Conservation (phyloP, 202 grass and related monocot species). For the Alloteropsis angusta region DNA sequence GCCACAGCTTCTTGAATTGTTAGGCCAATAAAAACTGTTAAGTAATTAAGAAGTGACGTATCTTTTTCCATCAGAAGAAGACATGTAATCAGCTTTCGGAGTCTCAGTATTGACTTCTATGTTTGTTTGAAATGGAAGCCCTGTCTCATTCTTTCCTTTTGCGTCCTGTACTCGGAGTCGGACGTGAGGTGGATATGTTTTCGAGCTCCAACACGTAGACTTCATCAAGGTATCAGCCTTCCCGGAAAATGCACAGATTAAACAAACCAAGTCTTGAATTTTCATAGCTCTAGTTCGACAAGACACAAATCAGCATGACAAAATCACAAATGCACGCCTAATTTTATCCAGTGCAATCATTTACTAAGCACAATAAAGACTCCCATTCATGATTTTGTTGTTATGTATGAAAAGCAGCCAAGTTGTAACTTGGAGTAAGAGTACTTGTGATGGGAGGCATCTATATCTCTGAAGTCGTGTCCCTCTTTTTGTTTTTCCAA, state of each 20-base stretch:
- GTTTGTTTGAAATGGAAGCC: background rate
- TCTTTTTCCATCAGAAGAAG: background rate
- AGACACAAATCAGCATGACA: background rate
- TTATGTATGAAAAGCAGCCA: background rate
- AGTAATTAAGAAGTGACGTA: background rate
- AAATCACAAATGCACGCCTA: background rate
- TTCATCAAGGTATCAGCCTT: background rate
- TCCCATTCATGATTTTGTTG: background rate
- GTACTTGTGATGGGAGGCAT: background rate
- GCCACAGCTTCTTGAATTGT: background rate
- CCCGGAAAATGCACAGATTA: background rate
- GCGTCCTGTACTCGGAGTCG: background rate
- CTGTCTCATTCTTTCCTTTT: background rate
- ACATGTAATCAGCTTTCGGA: background rate
- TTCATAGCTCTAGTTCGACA: background rate
- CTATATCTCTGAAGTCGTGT: background rate
- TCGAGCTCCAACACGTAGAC: background rate
- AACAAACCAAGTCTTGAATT: background rate
- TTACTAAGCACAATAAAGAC: conserved; percentile 3
- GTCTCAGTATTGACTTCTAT: background rate
- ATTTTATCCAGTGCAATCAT: conserved; percentile 1
- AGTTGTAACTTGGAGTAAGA: background rate
- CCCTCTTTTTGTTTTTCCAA: conserved; percentile 4
- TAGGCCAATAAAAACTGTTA: background rate
- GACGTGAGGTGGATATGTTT: background rate